A percentile compares a stretch with the other conserved stretches of the same genome.
These are phyloP conservation scores for Niveomyces coronatus DNA, from an alignment of 2,329 filamentous ascomycete species.

Conservation along the genomic window DNA sequence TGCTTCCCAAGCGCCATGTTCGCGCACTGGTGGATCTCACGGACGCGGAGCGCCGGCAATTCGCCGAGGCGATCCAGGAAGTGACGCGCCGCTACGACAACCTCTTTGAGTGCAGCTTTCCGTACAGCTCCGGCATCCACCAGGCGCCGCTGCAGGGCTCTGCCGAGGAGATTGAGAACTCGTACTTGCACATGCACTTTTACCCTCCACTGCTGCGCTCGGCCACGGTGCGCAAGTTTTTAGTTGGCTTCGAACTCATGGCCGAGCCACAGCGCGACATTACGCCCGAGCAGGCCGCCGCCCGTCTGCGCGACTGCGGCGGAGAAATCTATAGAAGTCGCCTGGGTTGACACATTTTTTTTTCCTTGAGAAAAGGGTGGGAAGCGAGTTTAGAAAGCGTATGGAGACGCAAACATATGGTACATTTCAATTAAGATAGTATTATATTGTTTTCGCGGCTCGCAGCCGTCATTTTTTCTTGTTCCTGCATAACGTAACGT, in stretches of 20 bases:
- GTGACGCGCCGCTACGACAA: constrained; percentile 92
- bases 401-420: too few relatives aligned
- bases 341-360: constrained; percentile 8
- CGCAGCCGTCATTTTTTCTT: too few relatives aligned
- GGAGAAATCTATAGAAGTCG: constrained; percentile 76
- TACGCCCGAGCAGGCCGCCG: constrained; percentile 89
- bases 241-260: constrained; percentile 94
- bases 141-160: constrained; percentile 82
- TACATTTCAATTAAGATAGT: too few relatives aligned
- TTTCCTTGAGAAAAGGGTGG: too few relatives aligned
- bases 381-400: too few relatives aligned
- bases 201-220: constrained; percentile 89
- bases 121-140: constrained; percentile 93
- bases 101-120: constrained; percentile 91
- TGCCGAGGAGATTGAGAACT: constrained; percentile 72
- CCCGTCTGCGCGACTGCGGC: constrained; percentile 61
- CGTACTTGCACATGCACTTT: constrained; percentile 95
- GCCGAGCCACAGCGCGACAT: constrained; percentile 98
- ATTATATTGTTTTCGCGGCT: too few relatives aligned
- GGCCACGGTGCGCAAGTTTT: constrained; percentile 88
- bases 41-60: constrained; percentile 55
- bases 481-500: too few relatives aligned
- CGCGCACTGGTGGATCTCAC: constrained; percentile 75
- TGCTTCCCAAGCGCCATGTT: constrained; percentile 76
- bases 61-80: constrained; percentile 80